Evolutionary conservation across 768 basidiomycete genomes (phyloP).

Genomic region (Pleurotus salmoneostramineus): DNA sequence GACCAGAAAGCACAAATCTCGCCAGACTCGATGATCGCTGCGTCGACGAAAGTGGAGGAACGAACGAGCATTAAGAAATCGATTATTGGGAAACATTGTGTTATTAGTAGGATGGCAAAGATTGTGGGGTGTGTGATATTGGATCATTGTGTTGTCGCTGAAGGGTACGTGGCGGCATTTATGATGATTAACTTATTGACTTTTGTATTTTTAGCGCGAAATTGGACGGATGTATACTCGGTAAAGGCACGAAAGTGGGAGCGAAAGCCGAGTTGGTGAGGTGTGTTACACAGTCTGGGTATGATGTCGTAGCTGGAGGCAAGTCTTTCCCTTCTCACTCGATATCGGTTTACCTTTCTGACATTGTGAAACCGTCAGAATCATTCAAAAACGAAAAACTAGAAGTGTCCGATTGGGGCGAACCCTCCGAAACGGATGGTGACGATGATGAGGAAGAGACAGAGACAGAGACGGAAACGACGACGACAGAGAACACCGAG

Average conservation of each 20-base stretch:
- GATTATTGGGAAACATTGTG: conserved; percentile 77
- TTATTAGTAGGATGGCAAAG: conserved; percentile 81
- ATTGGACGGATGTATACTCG: conserved; percentile 73
- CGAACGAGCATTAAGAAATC: conserved; percentile 76
- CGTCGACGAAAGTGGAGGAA: conserved; percentile 80
- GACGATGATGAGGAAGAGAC: conserved; percentile 2
- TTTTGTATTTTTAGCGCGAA: too few relatives aligned
- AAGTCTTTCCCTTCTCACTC: conserved; percentile 10
- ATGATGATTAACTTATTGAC: too few relatives aligned
- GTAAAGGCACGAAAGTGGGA: conserved; percentile 71
- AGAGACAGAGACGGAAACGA: not conserved
- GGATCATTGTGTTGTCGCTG: conserved; percentile 85
- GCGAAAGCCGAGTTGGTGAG: conserved; percentile 61
- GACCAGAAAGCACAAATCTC: conserved; percentile 84
- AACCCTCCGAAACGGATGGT: conserved; percentile 16
- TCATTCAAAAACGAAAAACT: conserved; percentile 39
- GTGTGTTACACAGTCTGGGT: conserved; percentile 75
- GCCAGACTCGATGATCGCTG: conserved; percentile 74
- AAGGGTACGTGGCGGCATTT: conserved; percentile 57
- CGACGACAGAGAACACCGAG: not conserved
- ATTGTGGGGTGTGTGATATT: conserved; percentile 79
- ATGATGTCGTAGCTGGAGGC: conserved; percentile 68
- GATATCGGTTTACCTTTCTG: not conserved
- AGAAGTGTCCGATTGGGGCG: conserved; percentile 34
- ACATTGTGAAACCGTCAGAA: conserved; percentile 32